Conservation (phyloP, 2,329 filamentous ascomycete genomes). For the Penicillium frequentans region DNA sequence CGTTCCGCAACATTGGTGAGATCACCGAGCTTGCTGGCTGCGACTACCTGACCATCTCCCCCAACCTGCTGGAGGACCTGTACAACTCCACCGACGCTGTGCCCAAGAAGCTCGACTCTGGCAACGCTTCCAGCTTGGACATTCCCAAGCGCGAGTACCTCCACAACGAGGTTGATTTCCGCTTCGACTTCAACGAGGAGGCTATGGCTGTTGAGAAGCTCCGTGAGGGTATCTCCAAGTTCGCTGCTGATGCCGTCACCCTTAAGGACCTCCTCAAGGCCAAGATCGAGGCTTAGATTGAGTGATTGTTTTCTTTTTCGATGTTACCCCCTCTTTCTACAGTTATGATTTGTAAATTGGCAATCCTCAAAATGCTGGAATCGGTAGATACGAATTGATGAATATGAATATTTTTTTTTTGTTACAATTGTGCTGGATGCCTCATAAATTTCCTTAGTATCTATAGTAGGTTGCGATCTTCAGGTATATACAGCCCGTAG, state of each 20-base stretch:
- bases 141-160: conserved; percentile 91
- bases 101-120: conserved; percentile 87
- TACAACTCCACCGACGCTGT: conserved; percentile 78
- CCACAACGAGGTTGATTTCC: conserved; percentile 84
- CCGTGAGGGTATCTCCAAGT: conserved; percentile 98
- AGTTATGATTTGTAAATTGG: conserved; percentile 26
- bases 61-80: conserved; percentile 90
- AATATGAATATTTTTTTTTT: conserved; percentile 11
- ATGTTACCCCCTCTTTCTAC: not conserved
- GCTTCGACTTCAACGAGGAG: conserved; percentile 99
- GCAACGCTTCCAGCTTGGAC: conserved; percentile 64
- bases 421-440: not conserved
- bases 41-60: conserved; percentile 99
- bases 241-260: conserved; percentile 90
- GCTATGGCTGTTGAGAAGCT: conserved; percentile 99
- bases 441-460: not conserved
- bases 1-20: conserved; percentile 94
- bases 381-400: conserved; percentile 32
- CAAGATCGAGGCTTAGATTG: conserved; percentile 65
- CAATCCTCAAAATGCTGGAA: conserved; percentile 25
- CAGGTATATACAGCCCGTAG: not conserved
- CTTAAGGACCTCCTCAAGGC: conserved; percentile 88
- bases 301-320: conserved; percentile 9
- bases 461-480: not conserved
- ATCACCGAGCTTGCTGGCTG: conserved; percentile 98